Conservation (phyloP, 768 basidiomycete species). For the Auricularia heimuer region DNA sequence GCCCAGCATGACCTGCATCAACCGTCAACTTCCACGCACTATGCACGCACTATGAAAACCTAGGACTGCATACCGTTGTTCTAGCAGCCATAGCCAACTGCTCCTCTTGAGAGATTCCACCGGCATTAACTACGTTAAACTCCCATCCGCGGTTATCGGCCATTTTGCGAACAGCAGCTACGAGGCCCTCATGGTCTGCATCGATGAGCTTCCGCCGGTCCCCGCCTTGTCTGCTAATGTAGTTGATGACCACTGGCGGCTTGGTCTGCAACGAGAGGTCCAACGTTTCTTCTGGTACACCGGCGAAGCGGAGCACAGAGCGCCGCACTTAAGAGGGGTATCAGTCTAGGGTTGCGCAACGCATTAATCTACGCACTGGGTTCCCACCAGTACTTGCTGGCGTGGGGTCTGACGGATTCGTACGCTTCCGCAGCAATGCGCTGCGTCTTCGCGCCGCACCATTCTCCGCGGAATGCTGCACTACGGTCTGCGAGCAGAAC, state of each 20-base stretch:
- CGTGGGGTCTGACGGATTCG: constrained; percentile 34
- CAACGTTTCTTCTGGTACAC: constrained; percentile 26
- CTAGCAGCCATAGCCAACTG: constrained; percentile 56
- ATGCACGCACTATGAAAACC: not conserved
- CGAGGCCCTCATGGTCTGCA: constrained; percentile 22
- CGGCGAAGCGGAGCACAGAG: constrained; percentile 59
- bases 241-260: constrained; percentile 42
- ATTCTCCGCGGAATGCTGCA: constrained; percentile 57
- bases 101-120: constrained; percentile 62
- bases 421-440: constrained; percentile 64
- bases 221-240: constrained; percentile 58
- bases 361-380: constrained; percentile 6
- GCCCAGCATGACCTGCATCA: constrained; percentile 50
- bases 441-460: constrained; percentile 56
- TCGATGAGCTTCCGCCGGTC: constrained; percentile 40
- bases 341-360: not conserved
- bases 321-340: constrained; percentile 34
- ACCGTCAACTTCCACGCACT: not conserved
- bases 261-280: constrained; percentile 21
- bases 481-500: constrained; percentile 66
- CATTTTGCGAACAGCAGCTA: constrained; percentile 14
- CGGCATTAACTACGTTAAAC: constrained; percentile 50
- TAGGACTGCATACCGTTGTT: constrained; percentile 48
- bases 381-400: constrained; percentile 14
- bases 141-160: constrained; percentile 39